Evolutionary conservation across 306 rosid genomes (phyloP), one percentile per base, ranked within the genome.

Genomic region (Dalbergia oliveri): DNA sequence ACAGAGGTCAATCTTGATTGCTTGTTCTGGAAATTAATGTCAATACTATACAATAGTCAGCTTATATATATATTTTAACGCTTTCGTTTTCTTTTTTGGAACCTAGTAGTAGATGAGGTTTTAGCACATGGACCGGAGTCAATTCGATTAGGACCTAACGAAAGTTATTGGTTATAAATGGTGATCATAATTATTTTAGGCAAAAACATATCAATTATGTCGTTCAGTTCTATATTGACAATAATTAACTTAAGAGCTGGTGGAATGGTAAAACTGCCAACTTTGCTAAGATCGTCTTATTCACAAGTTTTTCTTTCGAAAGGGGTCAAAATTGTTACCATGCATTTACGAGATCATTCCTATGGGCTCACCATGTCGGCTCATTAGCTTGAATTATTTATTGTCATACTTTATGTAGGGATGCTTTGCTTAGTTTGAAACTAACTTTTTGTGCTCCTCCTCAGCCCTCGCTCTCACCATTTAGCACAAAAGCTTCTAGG

Each of bases 1-100:
- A 67, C 47, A 59, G 10, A 74, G 70, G 77, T 67, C 77, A 81
- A 81, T 61, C 45, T 47, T 69, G 37, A 68, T 59, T 79, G 54
- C 58, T 50, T 61, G 15, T 49, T 35, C 11, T 14, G 21, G 18
- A 69, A 79, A 12, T 71, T 15, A 51, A 50, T 47, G 31, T 26
- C 31, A 54, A 19, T 62, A 13, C 16, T 59, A 11, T 58, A 43
- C 35, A 12, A 3, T 47, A 11, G 51, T 31, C 37, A 58, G n/a
- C 51, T 56, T 57, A 31, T 37, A 37, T 37, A 2, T 6, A 0
- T 37, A 62, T 39, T 13, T 71, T 62, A 56, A 50, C 14, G 19
- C 50, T 23, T 3, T 51, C 21, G 4, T 49, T 50, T 62, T 49
- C 18, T 62, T 31, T 67, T 67, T 3, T 13, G 53, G 51, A 69